Evolutionary conservation across 805 yeast genomes (phyloP), one percentile per base, ranked within the genome.

Genomic region (Lipomyces lipofer): DNA sequence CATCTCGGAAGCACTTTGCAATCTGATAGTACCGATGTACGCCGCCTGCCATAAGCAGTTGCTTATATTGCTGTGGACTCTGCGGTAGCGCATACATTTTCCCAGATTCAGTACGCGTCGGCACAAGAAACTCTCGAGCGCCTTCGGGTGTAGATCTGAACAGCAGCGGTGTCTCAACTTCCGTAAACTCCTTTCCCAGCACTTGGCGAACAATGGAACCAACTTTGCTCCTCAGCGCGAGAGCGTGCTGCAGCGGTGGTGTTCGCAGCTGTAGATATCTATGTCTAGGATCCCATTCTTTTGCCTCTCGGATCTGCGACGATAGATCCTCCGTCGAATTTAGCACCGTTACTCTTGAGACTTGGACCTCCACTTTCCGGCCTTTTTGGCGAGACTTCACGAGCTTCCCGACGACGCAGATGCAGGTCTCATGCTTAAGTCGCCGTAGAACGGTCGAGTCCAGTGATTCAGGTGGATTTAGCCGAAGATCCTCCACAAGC

Each of bases 81-180:
- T 94, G 99, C 0, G 98, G 97, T 27, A 94, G 75, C 0, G 99
- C 97, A 68, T 92, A 94, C 30, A 59, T 50, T 69, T 87, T 86
- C 17, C 75, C 71, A 2, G 71, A 70, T 1, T 72, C 67, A 13
- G 78, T 72, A 60, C 98, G 77, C 0, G 97, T 88, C 0, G 99
- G 99, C 0, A 94, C 97, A 45, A 94, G 71, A 68, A 92, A 94
- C 70, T 94, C 99, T 35, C 95, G 77, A 1, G 99, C 99, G 13
- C 99, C 99, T 70, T 94, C 99, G 0, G 99, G 99, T 0, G 99
- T 94, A 1, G 96, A 87, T 66, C 94, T 91, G 76, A 94, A 94
- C 27, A 94, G 72, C 5, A 92, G 69, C 1, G 99, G 99, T 0
- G 99, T 94, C 67, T 92, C 99, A 27, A 94, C 78, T 66, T 94